These are phyloP conservation scores for Venturia pyrina DNA, from an alignment of 2,329 filamentous ascomycete genomes.

Conservation along the genomic window DNA sequence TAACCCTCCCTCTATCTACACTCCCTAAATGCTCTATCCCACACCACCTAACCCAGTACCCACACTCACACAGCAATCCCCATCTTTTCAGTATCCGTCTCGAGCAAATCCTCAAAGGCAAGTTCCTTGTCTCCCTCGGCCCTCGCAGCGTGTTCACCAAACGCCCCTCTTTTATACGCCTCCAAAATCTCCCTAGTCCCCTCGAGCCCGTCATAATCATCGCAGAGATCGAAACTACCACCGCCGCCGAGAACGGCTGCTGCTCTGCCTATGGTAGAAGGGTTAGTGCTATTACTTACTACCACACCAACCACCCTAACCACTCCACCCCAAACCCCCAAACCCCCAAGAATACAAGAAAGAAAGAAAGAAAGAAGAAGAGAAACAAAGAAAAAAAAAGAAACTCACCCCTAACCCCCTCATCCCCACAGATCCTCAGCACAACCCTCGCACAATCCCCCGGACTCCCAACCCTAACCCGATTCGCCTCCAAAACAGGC, in stretches of 20 bases:
- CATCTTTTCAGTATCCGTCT: not conserved
- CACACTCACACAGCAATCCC: too few relatives aligned
- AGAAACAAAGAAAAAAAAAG: not conserved
- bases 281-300: too few relatives aligned
- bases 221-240: not conserved
- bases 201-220: slow-evolving; percentile 5
- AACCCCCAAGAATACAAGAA: too few relatives aligned
- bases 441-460: slow-evolving; percentile 6
- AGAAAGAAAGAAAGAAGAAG: not conserved
- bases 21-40: too few relatives aligned
- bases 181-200: not conserved
- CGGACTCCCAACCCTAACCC: not conserved
- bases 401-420: not conserved
- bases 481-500: not conserved
- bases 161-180: not conserved
- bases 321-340: too few relatives aligned
- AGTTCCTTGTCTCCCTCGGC: not conserved
- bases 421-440: slow-evolving; percentile 5
- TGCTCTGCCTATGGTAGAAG: too few relatives aligned
- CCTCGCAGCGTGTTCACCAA: not conserved
- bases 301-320: too few relatives aligned
- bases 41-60: not conserved
- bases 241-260: not conserved
- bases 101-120: not conserved
- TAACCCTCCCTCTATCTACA: too few relatives aligned